Evolutionary conservation across 345 rosid species (phyloP).

Genomic region (Chamaenerion angustifolium): DNA sequence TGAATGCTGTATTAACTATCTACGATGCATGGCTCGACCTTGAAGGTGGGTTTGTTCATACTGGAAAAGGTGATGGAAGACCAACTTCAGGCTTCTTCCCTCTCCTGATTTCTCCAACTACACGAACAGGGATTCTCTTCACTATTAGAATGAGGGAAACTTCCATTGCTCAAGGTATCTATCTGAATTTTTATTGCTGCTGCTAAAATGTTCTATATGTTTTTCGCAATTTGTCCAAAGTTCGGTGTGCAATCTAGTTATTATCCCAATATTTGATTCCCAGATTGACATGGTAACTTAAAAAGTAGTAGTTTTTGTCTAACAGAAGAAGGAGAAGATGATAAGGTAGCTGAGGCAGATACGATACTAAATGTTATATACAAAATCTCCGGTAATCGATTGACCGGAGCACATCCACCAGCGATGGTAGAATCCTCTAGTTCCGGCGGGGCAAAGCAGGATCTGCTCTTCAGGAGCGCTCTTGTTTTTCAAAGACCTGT

Average conservation of each 20-base stretch:
- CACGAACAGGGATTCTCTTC: slow-evolving; percentile 71
- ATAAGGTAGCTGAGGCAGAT: slow-evolving; percentile 24
- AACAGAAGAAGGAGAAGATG: slow-evolving; percentile 40
- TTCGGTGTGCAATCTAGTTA: no score
- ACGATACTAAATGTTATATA: slow-evolving; percentile 73
- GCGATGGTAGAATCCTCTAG: slow-evolving; percentile 24
- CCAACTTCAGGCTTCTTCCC: slow-evolving; percentile 72
- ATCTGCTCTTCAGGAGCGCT: slow-evolving; percentile 68
- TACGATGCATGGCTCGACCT: slow-evolving; percentile 90
- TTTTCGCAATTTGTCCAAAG: no score
- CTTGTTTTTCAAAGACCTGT: slow-evolving; percentile 74
- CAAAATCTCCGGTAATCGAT: slow-evolving; percentile 63
- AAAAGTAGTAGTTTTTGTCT: slow-evolving; percentile 5
- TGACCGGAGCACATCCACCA: slow-evolving; percentile 78
- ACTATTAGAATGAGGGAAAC: slow-evolving; percentile 46
- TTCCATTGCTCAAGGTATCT: no score
- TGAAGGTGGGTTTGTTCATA: slow-evolving; percentile 79
- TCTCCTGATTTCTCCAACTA: slow-evolving; percentile 61
- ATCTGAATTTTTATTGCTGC: no score
- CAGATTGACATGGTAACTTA: no score
- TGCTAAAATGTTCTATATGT: no score
- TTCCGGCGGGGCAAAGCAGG: slow-evolving; percentile 27
- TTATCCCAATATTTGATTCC: no score
- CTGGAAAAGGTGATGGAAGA: slow-evolving; percentile 57
- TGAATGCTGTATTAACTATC: slow-evolving; percentile 71